Percentiles rank a stretch among this genome's conserved stretches.
Conservation (phyloP, 2,329 filamentous ascomycete species). For the Pezicula radicicola region DNA sequence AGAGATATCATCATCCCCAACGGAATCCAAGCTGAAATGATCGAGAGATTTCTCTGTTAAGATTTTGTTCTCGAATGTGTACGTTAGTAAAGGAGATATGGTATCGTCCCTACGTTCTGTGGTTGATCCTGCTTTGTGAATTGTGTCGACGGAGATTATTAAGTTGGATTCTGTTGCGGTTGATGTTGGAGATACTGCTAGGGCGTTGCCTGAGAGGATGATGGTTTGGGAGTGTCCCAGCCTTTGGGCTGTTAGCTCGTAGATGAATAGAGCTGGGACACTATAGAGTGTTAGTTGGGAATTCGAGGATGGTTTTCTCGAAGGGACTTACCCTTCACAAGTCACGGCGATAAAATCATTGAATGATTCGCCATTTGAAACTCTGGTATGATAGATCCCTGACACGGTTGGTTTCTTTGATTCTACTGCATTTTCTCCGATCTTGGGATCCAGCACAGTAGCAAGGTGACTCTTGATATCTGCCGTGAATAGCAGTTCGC, state of each 20-base stretch:
- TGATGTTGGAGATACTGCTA: conserved; percentile 12
- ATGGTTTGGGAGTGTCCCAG: conserved; percentile 50
- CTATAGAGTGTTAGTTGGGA: conserved; percentile 28
- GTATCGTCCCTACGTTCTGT: conserved; percentile 26
- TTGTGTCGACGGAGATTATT: conserved; percentile 48
- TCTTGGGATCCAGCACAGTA: conserved; percentile 32
- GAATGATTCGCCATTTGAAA: conserved; percentile 28
- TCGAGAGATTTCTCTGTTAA: background rate
- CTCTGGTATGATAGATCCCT: conserved; percentile 24
- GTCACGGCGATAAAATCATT: conserved; percentile 46
- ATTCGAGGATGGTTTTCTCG: too few relatives aligned
- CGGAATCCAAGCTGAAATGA: conserved; percentile 1
- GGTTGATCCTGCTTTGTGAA: conserved; percentile 48
- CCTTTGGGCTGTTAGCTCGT: conserved; percentile 48
- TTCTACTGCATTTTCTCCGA: conserved; percentile 8
- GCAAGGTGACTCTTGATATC: conserved; percentile 48
- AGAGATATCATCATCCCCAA: conserved; percentile 14
- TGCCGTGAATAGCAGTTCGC: conserved; percentile 48
- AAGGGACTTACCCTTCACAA: conserved; percentile 53
- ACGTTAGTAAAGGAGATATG: conserved; percentile 9
- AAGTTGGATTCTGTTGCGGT: conserved; percentile 30
- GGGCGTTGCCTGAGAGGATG: conserved; percentile 60
- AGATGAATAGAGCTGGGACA: conserved; percentile 63
- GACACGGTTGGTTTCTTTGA: conserved; percentile 32
- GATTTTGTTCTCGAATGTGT: conserved; percentile 7